A percentile compares a stretch with the other conserved stretches of the same genome.
Evolutionary conservation across 2,329 filamentous ascomycete genomes (phyloP).

Genomic region (Cladosporium austrohemisphaericum): DNA sequence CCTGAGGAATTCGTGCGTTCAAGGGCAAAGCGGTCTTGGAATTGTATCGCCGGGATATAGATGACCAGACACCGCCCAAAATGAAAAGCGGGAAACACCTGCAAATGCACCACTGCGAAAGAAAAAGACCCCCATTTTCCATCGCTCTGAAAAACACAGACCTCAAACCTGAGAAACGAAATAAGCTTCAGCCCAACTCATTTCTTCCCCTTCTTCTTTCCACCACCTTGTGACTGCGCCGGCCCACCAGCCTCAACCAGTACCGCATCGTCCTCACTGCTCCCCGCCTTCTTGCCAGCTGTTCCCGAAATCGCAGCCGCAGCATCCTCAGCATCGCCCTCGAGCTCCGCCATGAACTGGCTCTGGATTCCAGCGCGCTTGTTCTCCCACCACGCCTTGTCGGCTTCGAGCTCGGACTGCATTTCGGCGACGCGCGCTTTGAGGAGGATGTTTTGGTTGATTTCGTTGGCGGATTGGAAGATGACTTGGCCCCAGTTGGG

Average conservation of each 20-base stretch:
- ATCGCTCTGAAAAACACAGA: background rate
- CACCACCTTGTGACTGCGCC: constrained; percentile 38
- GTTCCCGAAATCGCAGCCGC: constrained; percentile 22
- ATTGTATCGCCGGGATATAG: no score
- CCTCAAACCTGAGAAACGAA: no score
- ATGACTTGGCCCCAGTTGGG: constrained; percentile 90
- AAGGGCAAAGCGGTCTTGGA: no score
- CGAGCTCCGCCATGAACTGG: constrained; percentile 81
- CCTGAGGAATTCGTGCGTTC: no score
- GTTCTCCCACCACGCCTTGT: constrained; percentile 92
- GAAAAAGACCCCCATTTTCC: no score
- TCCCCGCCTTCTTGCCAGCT: constrained; percentile 25
- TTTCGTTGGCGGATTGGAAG: constrained; percentile 97
- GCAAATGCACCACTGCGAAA: no score
- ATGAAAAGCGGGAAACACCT: no score
- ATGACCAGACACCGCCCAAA: no score
- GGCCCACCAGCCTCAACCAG: constrained; percentile 65
- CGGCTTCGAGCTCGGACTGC: constrained; percentile 64
- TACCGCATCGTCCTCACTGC: constrained; percentile 70
- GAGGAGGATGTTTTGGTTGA: constrained; percentile 76
- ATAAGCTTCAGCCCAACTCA: constrained; percentile 31
- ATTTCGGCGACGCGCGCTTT: constrained; percentile 73
- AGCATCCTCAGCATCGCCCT: constrained; percentile 42
- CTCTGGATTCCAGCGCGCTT: constrained; percentile 68
- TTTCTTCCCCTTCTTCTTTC: constrained; percentile 63